phyloP scores from a whole-genome alignment of 768 basidiomycete genomes.

The Phallus indusiatus region DNA sequence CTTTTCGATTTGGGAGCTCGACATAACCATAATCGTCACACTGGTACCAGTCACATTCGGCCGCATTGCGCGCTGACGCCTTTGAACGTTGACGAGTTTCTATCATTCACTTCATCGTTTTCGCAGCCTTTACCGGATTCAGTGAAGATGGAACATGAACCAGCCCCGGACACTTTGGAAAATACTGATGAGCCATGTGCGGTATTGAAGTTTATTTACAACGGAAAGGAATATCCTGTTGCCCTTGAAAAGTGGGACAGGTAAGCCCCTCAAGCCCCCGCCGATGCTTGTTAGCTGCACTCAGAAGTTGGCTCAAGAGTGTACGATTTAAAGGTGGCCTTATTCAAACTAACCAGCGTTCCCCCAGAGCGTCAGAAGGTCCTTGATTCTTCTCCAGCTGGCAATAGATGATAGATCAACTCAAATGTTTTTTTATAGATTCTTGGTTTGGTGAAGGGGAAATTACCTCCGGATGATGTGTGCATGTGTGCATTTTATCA shows the following conservation, averaged over 20 bases:
- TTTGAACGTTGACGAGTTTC: no score
- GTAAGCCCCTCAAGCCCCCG: conserved; percentile 25
- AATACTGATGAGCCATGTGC: conserved; percentile 37
- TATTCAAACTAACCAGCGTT: conserved; percentile 65
- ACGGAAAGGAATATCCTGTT: conserved; percentile 55
- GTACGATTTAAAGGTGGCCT: conserved; percentile 63
- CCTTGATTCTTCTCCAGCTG: neutral
- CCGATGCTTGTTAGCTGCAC: neutral
- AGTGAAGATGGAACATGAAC: neutral
- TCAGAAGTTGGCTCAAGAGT: conserved; percentile 38
- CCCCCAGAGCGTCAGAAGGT: conserved; percentile 76
- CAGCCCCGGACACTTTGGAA: neutral
- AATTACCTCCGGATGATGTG: conserved; percentile 65
- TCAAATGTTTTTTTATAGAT: conserved; percentile 24
- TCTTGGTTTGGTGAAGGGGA: conserved; percentile 75
- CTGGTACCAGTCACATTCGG: no score
- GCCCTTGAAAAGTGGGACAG: conserved; percentile 72
- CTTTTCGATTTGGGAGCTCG: no score
- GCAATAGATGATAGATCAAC: neutral
- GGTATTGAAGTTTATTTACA: conserved; percentile 61
- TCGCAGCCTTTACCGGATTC: neutral
- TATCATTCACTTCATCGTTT: no score
- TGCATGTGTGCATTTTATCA: conserved; percentile 36
- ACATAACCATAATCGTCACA: no score
- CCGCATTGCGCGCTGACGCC: no score